Conservation (phyloP, 176 grass and related monocot genomes). For the Chloris gayana region DNA sequence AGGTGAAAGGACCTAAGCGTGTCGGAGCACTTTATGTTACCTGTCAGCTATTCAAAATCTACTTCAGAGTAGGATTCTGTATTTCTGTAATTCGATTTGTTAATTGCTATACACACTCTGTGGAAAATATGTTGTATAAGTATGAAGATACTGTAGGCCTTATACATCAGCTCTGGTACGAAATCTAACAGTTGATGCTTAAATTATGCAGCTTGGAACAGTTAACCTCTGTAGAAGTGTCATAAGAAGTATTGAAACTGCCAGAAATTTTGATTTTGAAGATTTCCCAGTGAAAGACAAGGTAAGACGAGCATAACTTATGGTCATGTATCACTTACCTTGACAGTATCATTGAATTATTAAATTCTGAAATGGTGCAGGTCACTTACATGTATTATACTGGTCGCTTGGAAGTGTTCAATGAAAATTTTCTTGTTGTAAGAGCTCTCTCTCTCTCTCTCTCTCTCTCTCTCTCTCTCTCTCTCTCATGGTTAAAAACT, state of each 20-base stretch:
- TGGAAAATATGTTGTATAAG: not conserved
- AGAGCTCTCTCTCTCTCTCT: constrained; percentile 29
- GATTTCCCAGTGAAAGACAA: constrained; percentile 95
- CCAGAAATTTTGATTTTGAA: constrained; percentile 96
- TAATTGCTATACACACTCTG: not conserved
- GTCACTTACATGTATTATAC: constrained; percentile 99
- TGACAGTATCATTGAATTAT: not conserved
- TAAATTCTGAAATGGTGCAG: constrained; percentile 48
- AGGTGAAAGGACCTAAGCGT: constrained; percentile 97
- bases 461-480: not conserved
- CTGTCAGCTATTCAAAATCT: constrained; percentile 98
- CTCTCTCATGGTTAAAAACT: constrained; percentile 4
- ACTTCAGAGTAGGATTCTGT: constrained; percentile 72
- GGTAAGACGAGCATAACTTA: constrained; percentile 43
- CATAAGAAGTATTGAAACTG: constrained; percentile 96
- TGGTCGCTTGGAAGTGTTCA: constrained; percentile 85
- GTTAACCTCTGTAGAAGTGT: constrained; percentile 92
- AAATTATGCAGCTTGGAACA: constrained; percentile 93
- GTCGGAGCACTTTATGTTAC: constrained; percentile 92
- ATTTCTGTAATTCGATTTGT: not conserved
- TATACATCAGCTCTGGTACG: not conserved
- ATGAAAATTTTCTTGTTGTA: constrained; percentile 94
- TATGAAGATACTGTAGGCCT: constrained; percentile 10
- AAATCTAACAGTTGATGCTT: constrained; percentile 1
- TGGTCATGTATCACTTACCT: constrained; percentile 5